phyloP scores from a whole-genome alignment of 331 rosid genomes.

The Spiraea crenata region DNA sequence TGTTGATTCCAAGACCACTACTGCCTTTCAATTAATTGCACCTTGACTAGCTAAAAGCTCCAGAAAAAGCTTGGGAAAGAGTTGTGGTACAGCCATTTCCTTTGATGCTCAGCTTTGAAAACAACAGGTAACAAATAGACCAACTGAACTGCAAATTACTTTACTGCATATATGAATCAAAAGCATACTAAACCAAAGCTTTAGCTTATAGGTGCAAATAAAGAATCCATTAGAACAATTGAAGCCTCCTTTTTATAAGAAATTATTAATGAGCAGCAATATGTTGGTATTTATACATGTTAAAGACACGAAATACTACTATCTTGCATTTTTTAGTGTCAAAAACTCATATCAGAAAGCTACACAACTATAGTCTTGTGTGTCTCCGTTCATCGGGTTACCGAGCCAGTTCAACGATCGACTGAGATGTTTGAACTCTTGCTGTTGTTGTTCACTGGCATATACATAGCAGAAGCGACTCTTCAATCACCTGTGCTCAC shows the following conservation, averaged over 20 bases:
- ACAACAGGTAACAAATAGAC: not conserved
- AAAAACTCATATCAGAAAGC: slow-evolving; percentile 11
- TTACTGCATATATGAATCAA: too few species aligned
- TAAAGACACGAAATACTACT: not conserved
- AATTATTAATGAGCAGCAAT: not conserved
- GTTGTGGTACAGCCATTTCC: slow-evolving; percentile 8
- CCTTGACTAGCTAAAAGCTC: slow-evolving; percentile 12
- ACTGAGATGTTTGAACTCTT: slow-evolving; percentile 18
- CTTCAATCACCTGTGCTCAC: not conserved
- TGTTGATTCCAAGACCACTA: slow-evolving; percentile 29
- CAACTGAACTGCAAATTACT: too few species aligned
- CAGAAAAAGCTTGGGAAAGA: slow-evolving; percentile 13
- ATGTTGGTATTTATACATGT: slow-evolving; percentile 7
- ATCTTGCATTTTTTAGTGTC: slow-evolving; percentile 12
- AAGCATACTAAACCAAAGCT: not conserved
- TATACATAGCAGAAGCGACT: slow-evolving; percentile 7
- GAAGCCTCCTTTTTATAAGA: not conserved
- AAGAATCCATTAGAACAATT: not conserved
- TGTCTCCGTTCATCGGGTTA: too few species aligned
- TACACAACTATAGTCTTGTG: slow-evolving; percentile 12
- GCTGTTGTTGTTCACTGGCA: slow-evolving; percentile 9
- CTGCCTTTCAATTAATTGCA: slow-evolving; percentile 11
- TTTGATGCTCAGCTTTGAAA: slow-evolving; percentile 18
- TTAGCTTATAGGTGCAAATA: not conserved
- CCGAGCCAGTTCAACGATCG: not conserved